Evolutionary conservation across 345 rosid genomes (phyloP), one percentile per base, ranked within the genome.

Genomic region (Carallia pectinifolia): DNA sequence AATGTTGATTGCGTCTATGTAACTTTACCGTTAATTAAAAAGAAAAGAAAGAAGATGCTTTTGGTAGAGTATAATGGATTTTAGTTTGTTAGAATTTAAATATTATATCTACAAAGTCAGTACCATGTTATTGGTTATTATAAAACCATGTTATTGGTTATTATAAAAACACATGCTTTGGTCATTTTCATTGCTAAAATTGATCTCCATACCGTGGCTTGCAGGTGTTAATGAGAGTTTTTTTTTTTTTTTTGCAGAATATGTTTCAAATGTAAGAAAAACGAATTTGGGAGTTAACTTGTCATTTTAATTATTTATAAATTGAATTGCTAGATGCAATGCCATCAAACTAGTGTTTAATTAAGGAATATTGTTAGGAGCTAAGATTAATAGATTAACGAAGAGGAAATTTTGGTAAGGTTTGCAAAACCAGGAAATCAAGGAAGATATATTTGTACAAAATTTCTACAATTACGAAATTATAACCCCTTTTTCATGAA

Each of bases 291-390:
- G 68, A 53, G 77, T 73, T 72, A 38, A 33, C 38, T 29, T 61
- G 73, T 80, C 80, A 23, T 64, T 74, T 67, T 74, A 81, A 1
- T 50, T 12, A 19, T 38, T 48, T 29, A 52, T 61, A 65, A 66
- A 4, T 44, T 3, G 0, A 44, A 44, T 2, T 2, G 50, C 3
- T 0, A 3, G 50, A 44, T 13, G 50, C 0, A 44, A 3, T 44
- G 50, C 16, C 16, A 55, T 33, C 10, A 7, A 27, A 13, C 33
- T 29, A 8, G 31, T 38, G 34, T 54, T 55, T 53, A 62, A 9
- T 44, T 19, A 39, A 54, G 62, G 19, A 62, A 53, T 27, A 7
- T 23, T 55, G 59, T 23, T 55, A 13, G 60, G 27, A 16, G 13
- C 13, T 7, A 55, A 13, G 29, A 55, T 23, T 27, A 13, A 55